Conservation (phyloP, 2,329 filamentous ascomycete genomes). For the Ceratocystis diversiconidia region DNA sequence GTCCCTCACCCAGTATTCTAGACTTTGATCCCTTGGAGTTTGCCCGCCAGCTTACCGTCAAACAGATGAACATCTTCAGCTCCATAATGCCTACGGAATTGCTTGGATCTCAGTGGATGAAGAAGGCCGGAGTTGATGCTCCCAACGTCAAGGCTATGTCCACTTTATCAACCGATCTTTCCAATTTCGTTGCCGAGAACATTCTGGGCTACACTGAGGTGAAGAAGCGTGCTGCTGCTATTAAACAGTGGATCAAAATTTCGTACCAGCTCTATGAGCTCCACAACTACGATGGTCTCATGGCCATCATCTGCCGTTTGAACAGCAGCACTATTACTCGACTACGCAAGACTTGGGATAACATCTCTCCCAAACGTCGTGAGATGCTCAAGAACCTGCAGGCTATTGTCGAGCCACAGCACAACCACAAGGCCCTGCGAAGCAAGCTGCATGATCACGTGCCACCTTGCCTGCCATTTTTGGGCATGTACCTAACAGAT, state of each 20-base stretch:
- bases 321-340: slow-evolving; percentile 85
- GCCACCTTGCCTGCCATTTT: slow-evolving; percentile 83
- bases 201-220: slow-evolving; percentile 79
- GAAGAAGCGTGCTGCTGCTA: slow-evolving; percentile 77
- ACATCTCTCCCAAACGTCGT: slow-evolving; percentile 71
- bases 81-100: slow-evolving; percentile 86
- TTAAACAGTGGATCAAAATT: slow-evolving; percentile 98
- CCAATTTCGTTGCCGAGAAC: slow-evolving; percentile 83
- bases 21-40: slow-evolving; percentile 88
- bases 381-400: slow-evolving; percentile 64
- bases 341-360: slow-evolving; percentile 82
- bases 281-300: slow-evolving; percentile 90
- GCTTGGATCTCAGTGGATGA: slow-evolving; percentile 85
- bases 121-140: slow-evolving; percentile 63
- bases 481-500: slow-evolving; percentile 93
- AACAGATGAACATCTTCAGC: slow-evolving; percentile 83
- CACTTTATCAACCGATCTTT: slow-evolving; percentile 76
- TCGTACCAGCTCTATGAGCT: slow-evolving; percentile 73
- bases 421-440: slow-evolving; percentile 81
- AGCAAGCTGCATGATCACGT: slow-evolving; percentile 72
- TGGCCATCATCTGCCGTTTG: slow-evolving; percentile 91
- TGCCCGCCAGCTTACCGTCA: slow-evolving; percentile 81
- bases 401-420: slow-evolving; percentile 72
- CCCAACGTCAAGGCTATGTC: slow-evolving; percentile 93
- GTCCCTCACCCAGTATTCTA: slow-evolving; percentile 56